These are phyloP conservation scores for Ganoderma lucidum DNA, from an alignment of 1,284 basidiomycete genomes.

Conservation along the genomic window DNA sequence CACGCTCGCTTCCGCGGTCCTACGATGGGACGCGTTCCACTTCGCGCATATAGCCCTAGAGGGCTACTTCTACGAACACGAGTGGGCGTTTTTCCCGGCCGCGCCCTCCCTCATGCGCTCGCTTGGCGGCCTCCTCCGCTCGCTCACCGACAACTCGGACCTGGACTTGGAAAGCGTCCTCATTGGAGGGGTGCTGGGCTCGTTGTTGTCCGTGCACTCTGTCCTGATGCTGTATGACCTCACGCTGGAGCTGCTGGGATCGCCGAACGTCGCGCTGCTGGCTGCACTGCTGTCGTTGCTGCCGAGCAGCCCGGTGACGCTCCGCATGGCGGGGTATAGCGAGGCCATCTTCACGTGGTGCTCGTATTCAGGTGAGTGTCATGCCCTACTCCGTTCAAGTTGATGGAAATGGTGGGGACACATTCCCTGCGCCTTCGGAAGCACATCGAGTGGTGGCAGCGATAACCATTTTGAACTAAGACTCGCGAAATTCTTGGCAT, in stretches of 20 bases:
- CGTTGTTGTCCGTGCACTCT: slow-evolving; percentile 43
- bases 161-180: slow-evolving; percentile 38
- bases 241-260: slow-evolving; percentile 59
- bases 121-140: slow-evolving; percentile 20
- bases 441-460: no score
- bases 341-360: slow-evolving; percentile 89
- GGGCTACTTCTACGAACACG: slow-evolving; percentile 81
- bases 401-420: neutral
- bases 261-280: slow-evolving; percentile 65
- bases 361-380: slow-evolving; percentile 72
- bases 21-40: slow-evolving; percentile 94
- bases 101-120: slow-evolving; percentile 62
- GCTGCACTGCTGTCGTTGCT: slow-evolving; percentile 77
- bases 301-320: slow-evolving; percentile 81
- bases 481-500: neutral
- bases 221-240: slow-evolving; percentile 70
- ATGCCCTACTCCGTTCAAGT: neutral
- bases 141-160: neutral
- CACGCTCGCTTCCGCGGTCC: slow-evolving; percentile 43
- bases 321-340: slow-evolving; percentile 77
- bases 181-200: slow-evolving; percentile 48
- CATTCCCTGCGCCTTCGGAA: neutral
- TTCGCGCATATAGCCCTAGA: slow-evolving; percentile 73
- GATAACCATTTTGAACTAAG: neutral
- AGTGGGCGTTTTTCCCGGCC: slow-evolving; percentile 90